Evolutionary conservation across 495 filamentous ascomycete genomes (phyloP).

Genomic region (Cladorrhinum samala): DNA sequence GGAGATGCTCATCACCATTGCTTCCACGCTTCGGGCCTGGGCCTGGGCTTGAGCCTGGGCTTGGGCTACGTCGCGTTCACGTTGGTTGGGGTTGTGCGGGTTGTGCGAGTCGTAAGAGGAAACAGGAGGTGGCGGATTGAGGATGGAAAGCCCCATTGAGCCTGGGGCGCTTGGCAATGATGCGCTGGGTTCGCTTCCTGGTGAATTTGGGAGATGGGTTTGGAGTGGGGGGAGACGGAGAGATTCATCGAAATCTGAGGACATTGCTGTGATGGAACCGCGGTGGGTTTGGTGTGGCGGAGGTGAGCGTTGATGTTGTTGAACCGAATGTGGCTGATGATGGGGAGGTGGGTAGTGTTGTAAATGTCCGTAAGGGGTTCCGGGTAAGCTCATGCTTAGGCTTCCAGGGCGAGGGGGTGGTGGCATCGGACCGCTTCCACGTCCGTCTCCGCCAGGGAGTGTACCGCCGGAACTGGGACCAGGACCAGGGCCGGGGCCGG

Average conservation of each 20-base stretch:
- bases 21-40: conserved; percentile 45
- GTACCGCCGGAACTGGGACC: not conserved
- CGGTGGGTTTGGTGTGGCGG: not conserved
- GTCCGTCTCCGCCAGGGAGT: too few species aligned
- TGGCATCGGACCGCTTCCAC: not conserved
- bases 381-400: not conserved
- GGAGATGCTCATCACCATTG: conserved; percentile 69
- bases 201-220: conserved; percentile 35
- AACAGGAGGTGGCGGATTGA: not conserved
- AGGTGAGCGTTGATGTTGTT: not conserved
- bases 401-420: conserved; percentile 6
- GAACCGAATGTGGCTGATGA: not conserved
- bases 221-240: conserved; percentile 57
- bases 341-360: not conserved
- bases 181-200: too few species aligned
- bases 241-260: conserved; percentile 37
- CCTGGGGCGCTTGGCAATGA: not conserved
- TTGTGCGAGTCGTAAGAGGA: not conserved
- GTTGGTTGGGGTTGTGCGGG: too few species aligned
- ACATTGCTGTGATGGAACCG: not conserved
- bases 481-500: not conserved
- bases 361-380: not conserved
- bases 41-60: conserved; percentile 1
- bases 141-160: not conserved
- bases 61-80: too few species aligned